phyloP scores from a whole-genome alignment of 2,329 filamentous ascomycete genomes.

The Fusarium oxysporum region DNA sequence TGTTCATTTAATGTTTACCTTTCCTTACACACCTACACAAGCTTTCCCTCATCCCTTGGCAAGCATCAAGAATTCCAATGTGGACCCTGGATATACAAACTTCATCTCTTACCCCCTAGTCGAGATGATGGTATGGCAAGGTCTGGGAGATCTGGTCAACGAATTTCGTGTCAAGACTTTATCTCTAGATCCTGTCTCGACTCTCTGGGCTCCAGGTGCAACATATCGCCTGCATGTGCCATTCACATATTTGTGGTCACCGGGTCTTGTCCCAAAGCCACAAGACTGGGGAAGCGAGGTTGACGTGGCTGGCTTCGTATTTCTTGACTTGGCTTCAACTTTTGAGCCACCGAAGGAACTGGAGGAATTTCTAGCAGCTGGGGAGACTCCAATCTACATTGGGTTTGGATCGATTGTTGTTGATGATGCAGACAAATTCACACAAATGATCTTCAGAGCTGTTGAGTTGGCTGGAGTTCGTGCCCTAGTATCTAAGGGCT shows the following conservation, averaged over 20 bases:
- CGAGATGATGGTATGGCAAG: slow-evolving; percentile 93
- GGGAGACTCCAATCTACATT: slow-evolving; percentile 75
- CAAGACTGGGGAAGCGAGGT: slow-evolving; percentile 76
- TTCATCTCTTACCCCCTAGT: slow-evolving; percentile 85
- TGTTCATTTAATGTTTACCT: slow-evolving; percentile 89
- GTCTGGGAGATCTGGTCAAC: slow-evolving; percentile 83
- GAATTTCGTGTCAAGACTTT: slow-evolving; percentile 77
- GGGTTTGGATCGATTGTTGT: slow-evolving; percentile 83
- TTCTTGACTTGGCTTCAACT: slow-evolving; percentile 74
- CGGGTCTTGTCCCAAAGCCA: slow-evolving; percentile 73
- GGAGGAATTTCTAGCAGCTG: slow-evolving; percentile 65
- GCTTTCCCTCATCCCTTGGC: slow-evolving; percentile 83
- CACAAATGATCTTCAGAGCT: slow-evolving; percentile 77
- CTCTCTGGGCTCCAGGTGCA: slow-evolving; percentile 80
- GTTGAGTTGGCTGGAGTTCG: slow-evolving; percentile 74
- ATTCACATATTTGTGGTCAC: slow-evolving; percentile 80
- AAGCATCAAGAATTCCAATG: slow-evolving; percentile 78
- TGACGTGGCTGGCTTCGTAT: slow-evolving; percentile 82
- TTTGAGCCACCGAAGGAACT: slow-evolving; percentile 70
- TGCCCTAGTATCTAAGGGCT: slow-evolving; percentile 79
- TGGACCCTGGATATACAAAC: slow-evolving; percentile 79
- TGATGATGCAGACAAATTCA: slow-evolving; percentile 76
- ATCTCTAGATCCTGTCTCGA: slow-evolving; percentile 78
- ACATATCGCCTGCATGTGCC: slow-evolving; percentile 80
- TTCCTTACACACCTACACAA: slow-evolving; percentile 81